Evolutionary conservation across 1,284 basidiomycete genomes (phyloP).

Genomic region (Xerocomus nothofagi): DNA sequence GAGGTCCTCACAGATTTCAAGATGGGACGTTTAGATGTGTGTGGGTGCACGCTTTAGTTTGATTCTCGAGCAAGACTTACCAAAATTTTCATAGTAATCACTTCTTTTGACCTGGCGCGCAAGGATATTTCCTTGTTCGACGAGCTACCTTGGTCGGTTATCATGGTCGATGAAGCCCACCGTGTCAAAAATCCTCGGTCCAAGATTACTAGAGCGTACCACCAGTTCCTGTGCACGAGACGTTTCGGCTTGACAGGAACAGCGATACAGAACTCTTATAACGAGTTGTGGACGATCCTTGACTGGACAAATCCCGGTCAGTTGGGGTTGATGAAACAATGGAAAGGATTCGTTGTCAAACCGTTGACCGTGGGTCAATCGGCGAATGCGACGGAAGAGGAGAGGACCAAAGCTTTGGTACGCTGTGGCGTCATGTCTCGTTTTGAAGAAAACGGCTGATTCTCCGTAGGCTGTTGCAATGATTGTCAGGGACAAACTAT

Average conservation of each 20-base stretch:
- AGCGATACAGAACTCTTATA: conserved; percentile 83
- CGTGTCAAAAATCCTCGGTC: conserved; percentile 72
- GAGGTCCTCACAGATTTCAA: conserved; percentile 66
- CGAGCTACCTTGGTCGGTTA: conserved; percentile 62
- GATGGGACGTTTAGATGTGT: conserved; percentile 71
- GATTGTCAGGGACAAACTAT: conserved; percentile 60
- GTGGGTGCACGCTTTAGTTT: conserved; percentile 41
- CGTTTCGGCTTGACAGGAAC: conserved; percentile 84
- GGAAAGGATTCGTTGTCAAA: conserved; percentile 64
- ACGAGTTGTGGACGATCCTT: conserved; percentile 81
- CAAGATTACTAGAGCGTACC: conserved; percentile 63
- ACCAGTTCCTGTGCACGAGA: conserved; percentile 56
- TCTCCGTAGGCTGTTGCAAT: conserved; percentile 49
- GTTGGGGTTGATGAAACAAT: conserved; percentile 65
- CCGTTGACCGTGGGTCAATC: conserved; percentile 73
- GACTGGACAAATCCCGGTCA: conserved; percentile 78
- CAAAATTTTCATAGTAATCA: conserved; percentile 52
- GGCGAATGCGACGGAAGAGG: conserved; percentile 57
- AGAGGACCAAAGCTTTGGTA: conserved; percentile 58
- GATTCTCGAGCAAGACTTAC: not conserved
- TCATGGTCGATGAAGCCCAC: conserved; percentile 85
- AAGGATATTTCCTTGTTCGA: conserved; percentile 65
- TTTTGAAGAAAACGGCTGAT: conserved; percentile 7
- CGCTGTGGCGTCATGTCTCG: conserved; percentile 19
- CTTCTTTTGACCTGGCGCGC: conserved; percentile 69